These are phyloP conservation scores for Drechslerella dactyloides DNA, from an alignment of 2,329 filamentous ascomycete genomes.

Conservation along the genomic window DNA sequence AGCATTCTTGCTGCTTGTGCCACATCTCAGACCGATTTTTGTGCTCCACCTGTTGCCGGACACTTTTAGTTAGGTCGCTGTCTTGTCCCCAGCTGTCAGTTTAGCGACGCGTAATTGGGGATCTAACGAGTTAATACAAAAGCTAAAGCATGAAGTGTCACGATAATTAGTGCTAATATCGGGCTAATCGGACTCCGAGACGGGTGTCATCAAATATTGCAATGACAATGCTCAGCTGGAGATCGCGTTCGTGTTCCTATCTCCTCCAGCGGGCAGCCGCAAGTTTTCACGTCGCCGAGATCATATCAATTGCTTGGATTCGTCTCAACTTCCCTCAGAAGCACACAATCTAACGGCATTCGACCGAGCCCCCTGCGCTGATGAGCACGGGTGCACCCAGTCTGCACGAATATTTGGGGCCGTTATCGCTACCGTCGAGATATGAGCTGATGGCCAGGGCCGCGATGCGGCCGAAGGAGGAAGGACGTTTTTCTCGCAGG, in stretches of 20 bases:
- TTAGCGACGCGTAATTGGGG: neutral
- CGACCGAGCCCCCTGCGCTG: constrained; percentile 15
- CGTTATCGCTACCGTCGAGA: constrained; percentile 49
- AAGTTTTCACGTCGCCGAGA: neutral
- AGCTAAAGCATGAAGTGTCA: too few species aligned
- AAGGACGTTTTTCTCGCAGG: constrained; percentile 2
- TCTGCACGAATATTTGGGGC: constrained; percentile 44
- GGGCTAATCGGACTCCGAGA: too few species aligned
- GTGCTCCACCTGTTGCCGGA: neutral
- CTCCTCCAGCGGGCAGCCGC: neutral
- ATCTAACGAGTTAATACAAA: too few species aligned
- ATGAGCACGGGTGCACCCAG: constrained; percentile 29
- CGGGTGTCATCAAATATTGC: too few species aligned
- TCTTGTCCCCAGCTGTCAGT: constrained; percentile 4
- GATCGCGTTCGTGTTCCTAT: neutral
- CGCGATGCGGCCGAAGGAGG: constrained; percentile 7
- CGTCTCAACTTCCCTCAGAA: constrained; percentile 21
- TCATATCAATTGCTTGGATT: constrained; percentile 2
- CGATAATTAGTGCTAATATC: too few species aligned
- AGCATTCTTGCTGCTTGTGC: neutral
- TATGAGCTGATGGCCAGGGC: constrained; percentile 26
- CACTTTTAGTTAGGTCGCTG: neutral
- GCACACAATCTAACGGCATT: constrained; percentile 24
- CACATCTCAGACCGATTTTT: neutral
- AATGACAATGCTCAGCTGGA: too few species aligned